Percentiles rank a stretch among this genome's conserved stretches.
Conservation (phyloP, 495 filamentous ascomycete species). For the Xylaria grammica region DNA sequence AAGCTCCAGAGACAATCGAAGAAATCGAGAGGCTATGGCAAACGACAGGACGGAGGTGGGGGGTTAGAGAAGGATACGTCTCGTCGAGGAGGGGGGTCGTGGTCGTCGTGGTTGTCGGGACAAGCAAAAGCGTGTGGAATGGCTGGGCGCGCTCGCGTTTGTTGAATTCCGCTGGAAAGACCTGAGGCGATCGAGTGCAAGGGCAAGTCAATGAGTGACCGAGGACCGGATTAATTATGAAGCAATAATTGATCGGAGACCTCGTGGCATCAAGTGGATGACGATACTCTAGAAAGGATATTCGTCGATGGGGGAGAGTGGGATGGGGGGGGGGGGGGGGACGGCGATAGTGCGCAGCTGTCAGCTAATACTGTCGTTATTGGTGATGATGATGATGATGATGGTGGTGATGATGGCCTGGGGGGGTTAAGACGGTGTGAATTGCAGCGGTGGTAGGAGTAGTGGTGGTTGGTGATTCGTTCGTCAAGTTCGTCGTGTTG, state of each 20-base stretch:
- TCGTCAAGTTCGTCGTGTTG: background rate
- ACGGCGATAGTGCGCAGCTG: background rate
- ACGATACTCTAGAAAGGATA: background rate
- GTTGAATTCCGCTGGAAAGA: background rate
- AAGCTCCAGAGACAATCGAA: constrained; percentile 13
- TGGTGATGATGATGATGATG: background rate
- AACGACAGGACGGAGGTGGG: background rate
- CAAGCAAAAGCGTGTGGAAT: constrained; percentile 3
- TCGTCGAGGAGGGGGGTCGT: background rate
- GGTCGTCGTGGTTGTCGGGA: background rate
- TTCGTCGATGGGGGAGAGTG: background rate
- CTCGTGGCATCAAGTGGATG: constrained; percentile 6
- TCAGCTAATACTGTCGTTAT: background rate
- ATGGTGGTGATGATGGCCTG: constrained; percentile 1
- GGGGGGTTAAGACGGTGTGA: no score
- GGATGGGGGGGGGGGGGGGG: background rate
- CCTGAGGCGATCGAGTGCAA: background rate
- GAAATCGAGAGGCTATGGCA: constrained; percentile 9
- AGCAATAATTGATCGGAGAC: constrained; percentile 7
- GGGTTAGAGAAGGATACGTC: background rate
- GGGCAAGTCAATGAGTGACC: background rate
- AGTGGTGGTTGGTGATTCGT: background rate
- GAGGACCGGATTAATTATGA: background rate
- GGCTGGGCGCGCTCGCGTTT: constrained; percentile 5
- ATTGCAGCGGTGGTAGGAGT: background rate